Conservation (phyloP, 148 eudicot genomes). For the Cornus suecica region DNA sequence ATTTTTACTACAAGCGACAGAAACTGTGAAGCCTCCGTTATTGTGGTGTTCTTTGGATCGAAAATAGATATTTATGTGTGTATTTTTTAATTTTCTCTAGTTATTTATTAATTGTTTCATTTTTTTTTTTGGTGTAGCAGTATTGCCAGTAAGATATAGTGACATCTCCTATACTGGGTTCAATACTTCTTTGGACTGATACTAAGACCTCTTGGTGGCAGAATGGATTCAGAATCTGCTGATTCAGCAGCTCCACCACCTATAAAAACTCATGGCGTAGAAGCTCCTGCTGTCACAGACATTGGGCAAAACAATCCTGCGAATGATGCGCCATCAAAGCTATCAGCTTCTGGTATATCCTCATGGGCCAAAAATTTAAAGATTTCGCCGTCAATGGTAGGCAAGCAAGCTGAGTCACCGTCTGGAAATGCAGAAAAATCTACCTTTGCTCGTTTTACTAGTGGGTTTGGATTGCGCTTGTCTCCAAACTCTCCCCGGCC, state of each 20-base stretch:
- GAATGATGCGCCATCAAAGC: conserved; percentile 48
- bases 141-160: conserved; percentile 6
- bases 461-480: conserved; percentile 65
- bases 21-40: not conserved
- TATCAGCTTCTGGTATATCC: conserved; percentile 61
- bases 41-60: not conserved
- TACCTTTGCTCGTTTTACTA: conserved; percentile 68
- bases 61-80: not conserved
- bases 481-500: conserved; percentile 70
- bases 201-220: conserved; percentile 19
- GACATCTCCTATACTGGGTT: not conserved
- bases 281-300: conserved; percentile 32
- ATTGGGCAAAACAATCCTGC: conserved; percentile 30
- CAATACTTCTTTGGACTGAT: conserved; percentile 8
- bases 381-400: conserved; percentile 53
- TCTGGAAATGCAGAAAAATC: conserved; percentile 63
- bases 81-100: no score
- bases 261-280: conserved; percentile 28
- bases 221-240: conserved; percentile 53
- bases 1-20: not conserved
- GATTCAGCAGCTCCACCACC: conserved; percentile 35
- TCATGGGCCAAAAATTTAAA: conserved; percentile 80
- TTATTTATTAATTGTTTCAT: not conserved
- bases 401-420: conserved; percentile 54
- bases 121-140: not conserved